These are phyloP conservation scores for Candida glaebosa DNA, from an alignment of 805 yeast species.

Conservation along the genomic window DNA sequence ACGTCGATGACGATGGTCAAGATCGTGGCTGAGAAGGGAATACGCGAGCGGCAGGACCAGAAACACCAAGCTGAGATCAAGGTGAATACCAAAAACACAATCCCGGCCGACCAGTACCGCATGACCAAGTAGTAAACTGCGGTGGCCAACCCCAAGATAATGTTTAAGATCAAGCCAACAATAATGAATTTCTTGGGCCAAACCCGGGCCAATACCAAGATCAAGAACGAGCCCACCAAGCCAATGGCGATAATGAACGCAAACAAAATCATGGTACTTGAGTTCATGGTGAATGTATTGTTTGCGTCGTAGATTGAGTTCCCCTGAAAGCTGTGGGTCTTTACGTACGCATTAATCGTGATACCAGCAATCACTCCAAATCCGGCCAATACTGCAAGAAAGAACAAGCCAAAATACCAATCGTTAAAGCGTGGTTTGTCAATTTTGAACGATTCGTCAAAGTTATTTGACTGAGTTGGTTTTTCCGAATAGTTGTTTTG, in stretches of 20 bases:
- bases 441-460: conserved; percentile 67
- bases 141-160: conserved; percentile 69
- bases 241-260: conserved; percentile 62
- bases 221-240: conserved; percentile 51
- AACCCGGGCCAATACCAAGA: conserved; percentile 59
- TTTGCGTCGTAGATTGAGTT: conserved; percentile 54
- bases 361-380: conserved; percentile 69
- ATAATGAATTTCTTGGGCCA: conserved; percentile 67
- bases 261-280: conserved; percentile 71
- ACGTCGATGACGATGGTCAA: conserved; percentile 73
- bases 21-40: conserved; percentile 71
- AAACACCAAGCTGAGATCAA: conserved; percentile 63
- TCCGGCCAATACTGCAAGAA: conserved; percentile 49
- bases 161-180: conserved; percentile 63
- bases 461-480: conserved; percentile 36
- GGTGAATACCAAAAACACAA: conserved; percentile 68
- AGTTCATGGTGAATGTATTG: conserved; percentile 61
- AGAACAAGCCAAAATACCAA: conserved; percentile 61
- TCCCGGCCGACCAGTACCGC: conserved; percentile 75
- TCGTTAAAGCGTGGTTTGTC: conserved; percentile 65
- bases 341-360: conserved; percentile 60
- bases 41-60: conserved; percentile 67
- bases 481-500: conserved; percentile 21
- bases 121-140: conserved; percentile 68
- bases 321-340: conserved; percentile 55